Evolutionary conservation across 495 filamentous ascomycete species (phyloP).

Genomic region (Aspergillus mulundensis): DNA sequence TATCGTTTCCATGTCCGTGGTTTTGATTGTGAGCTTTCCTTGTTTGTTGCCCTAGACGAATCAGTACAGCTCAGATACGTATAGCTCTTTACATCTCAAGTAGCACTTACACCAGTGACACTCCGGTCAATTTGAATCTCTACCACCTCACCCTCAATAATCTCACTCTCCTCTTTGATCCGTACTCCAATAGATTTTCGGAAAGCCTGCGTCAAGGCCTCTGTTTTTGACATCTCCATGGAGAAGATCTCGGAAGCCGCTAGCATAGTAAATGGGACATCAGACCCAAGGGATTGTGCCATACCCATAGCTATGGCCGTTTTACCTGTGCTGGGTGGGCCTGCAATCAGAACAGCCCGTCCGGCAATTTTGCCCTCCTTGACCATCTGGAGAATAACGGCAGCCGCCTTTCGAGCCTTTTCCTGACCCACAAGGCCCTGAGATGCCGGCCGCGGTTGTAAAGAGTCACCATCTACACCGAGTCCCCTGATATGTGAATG

Average conservation of each 20-base stretch:
- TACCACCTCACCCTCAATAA: conserved; percentile 98
- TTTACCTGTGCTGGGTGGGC: conserved; percentile 96
- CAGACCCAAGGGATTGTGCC: conserved; percentile 88
- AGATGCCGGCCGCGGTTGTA: conserved; percentile 80
- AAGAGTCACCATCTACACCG: conserved; percentile 85
- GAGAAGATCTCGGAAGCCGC: conserved; percentile 97
- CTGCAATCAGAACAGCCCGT: conserved; percentile 89
- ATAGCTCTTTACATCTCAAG: not conserved
- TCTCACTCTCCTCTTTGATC: conserved; percentile 97
- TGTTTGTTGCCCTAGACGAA: conserved; percentile 72
- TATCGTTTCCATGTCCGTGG: conserved; percentile 98
- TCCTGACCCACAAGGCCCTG: conserved; percentile 97
- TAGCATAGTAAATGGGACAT: conserved; percentile 95
- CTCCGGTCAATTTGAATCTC: conserved; percentile 99
- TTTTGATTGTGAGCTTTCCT: conserved; percentile 99
- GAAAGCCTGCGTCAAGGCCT: conserved; percentile 96
- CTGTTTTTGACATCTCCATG: conserved; percentile 97
- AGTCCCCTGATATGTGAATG: conserved; percentile 97
- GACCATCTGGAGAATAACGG: conserved; percentile 95
- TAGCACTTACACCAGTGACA: conserved; percentile 70
- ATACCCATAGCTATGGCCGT: conserved; percentile 99
- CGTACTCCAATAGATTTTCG: conserved; percentile 92
- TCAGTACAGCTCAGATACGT: conserved; percentile 14
- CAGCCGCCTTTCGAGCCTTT: conserved; percentile 92
- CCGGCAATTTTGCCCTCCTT: conserved; percentile 98